A percentile compares a stretch with the other conserved stretches of the same genome.
phyloP scores from a whole-genome alignment of 176 grass and related monocot species.

The Dactylis glomerata region DNA sequence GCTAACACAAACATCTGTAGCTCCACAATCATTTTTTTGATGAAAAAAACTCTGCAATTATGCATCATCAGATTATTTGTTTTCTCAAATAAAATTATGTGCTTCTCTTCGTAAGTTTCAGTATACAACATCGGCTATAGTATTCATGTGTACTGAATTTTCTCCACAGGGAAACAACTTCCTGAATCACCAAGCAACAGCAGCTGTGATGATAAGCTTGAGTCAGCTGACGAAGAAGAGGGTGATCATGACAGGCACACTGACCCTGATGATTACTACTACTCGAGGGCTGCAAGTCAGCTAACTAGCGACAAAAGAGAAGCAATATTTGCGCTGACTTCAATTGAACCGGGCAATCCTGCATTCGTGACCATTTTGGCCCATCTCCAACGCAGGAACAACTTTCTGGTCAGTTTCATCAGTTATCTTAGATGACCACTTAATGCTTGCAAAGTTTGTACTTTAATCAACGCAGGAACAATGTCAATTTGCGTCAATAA shows the following conservation, averaged over 20 bases:
- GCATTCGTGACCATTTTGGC: slow-evolving; percentile 32
- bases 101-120: too few species aligned
- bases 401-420: slow-evolving; percentile 26
- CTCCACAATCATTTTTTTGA: too few species aligned
- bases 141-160: not conserved
- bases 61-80: not conserved
- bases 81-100: not conserved
- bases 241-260: not conserved
- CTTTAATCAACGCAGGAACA: not conserved
- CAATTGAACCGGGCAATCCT: slow-evolving; percentile 26
- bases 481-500: too few species aligned
- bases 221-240: slow-evolving; percentile 13
- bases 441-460: not conserved
- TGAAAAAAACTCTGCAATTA: not conserved
- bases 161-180: slow-evolving; percentile 4
- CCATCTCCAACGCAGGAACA: not conserved
- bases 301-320: not conserved
- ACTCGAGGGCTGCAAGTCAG: not conserved
- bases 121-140: not conserved
- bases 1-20: not conserved
- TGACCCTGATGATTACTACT: not conserved
- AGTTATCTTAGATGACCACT: not conserved
- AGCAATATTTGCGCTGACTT: slow-evolving; percentile 8
- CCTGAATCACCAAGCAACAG: slow-evolving; percentile 1
- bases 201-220: not conserved